Conservation (phyloP, 257 asterid genomes). For the Nicotiana attenuata region DNA sequence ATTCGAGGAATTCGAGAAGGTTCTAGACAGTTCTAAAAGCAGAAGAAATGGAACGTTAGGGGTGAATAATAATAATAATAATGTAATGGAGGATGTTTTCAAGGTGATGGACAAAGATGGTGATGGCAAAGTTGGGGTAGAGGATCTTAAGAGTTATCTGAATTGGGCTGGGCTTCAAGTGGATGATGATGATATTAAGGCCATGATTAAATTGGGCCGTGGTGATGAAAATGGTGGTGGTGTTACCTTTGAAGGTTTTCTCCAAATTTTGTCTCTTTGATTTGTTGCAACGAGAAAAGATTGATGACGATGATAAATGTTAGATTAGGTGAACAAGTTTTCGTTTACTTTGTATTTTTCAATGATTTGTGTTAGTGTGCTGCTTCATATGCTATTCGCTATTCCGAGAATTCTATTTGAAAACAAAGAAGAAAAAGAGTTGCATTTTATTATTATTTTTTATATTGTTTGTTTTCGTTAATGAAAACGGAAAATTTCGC, state of each 20-base stretch:
- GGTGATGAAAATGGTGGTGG: slow-evolving; percentile 58
- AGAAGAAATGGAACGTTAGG: not conserved
- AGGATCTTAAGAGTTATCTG: slow-evolving; percentile 58
- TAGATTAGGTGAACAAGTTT: not conserved
- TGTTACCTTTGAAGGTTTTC: slow-evolving; percentile 58
- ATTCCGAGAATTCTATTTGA: no score
- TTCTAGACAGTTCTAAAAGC: slow-evolving; percentile 23
- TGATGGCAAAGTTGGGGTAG: slow-evolving; percentile 75
- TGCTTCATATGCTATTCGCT: not conserved
- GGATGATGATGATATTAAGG: slow-evolving; percentile 67
- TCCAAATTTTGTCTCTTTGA: slow-evolving; percentile 59
- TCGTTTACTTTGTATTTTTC: not conserved
- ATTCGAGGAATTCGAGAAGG: slow-evolving; percentile 80
- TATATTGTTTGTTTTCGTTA: no score
- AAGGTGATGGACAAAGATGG: slow-evolving; percentile 85
- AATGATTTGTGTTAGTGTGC: no score
- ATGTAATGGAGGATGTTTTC: slow-evolving; percentile 73
- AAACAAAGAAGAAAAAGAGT: no score
- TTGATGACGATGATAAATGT: not conserved
- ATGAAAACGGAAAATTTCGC: no score
- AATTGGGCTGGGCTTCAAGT: slow-evolving; percentile 63
- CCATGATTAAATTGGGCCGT: slow-evolving; percentile 73
- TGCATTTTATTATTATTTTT: no score
- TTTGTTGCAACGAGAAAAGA: not conserved
- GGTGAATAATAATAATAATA: no score